These are phyloP conservation scores for Hymenoscyphus fructigenus DNA, from an alignment of 2,329 filamentous ascomycete genomes.

Conservation along the genomic window DNA sequence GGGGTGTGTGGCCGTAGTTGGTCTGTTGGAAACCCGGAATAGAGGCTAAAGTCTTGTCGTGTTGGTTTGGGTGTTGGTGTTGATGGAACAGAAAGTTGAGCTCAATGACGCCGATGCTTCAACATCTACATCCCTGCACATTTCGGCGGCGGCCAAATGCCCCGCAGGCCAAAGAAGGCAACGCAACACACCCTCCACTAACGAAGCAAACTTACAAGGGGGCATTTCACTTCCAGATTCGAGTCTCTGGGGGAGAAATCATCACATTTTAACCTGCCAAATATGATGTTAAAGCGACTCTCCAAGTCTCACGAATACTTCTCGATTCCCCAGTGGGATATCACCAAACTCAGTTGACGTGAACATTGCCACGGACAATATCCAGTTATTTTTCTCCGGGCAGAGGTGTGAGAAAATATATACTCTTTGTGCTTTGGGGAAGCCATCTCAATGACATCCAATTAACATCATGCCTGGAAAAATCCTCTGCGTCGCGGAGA, in stretches of 20 bases:
- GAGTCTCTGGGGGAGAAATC: neutral
- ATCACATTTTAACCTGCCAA: neutral
- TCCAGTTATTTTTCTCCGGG: neutral
- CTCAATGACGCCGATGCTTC: too few species aligned
- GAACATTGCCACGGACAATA: neutral
- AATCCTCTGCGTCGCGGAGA: slow-evolving; percentile 77
- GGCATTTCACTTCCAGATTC: too few species aligned
- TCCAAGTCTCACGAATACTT: neutral
- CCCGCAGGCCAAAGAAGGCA: too few species aligned
- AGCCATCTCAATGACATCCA: neutral
- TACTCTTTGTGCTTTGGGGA: neutral
- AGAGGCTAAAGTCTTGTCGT: neutral
- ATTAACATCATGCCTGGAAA: slow-evolving; percentile 37
- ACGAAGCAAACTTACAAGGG: too few species aligned
- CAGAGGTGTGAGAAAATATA: neutral
- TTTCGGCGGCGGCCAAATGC: too few species aligned
- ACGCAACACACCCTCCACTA: too few species aligned
- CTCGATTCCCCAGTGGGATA: neutral
- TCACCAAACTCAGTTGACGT: neutral
- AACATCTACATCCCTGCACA: too few species aligned
- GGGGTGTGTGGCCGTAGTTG: neutral
- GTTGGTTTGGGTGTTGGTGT: neutral
- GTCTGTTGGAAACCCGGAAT: neutral
- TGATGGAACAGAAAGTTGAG: neutral
- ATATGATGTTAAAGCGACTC: neutral